Evolutionary conservation across 208 protist genomes (phyloP), one percentile per base, ranked within the genome.

Genomic region (Acanthamoeba royreba): DNA sequence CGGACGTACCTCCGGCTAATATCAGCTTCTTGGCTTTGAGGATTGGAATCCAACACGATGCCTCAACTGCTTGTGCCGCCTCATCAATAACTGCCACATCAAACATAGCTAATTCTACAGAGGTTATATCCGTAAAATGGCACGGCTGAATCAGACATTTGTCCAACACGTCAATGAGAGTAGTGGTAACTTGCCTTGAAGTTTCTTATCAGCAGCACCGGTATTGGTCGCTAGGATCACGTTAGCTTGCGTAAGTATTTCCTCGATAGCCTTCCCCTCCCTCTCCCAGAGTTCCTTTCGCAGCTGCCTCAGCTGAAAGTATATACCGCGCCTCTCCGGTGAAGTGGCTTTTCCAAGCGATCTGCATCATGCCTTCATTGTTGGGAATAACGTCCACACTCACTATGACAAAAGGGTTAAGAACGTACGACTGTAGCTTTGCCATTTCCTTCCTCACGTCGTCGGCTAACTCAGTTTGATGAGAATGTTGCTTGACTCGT

Each of bases 1-100:
- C n/a, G n/a, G n/a, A n/a, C n/a, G 22, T 72, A 94, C 79, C 95
- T 58, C 97, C 97, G 13, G 96, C 97, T 19, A 98, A 69, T 7
- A 98, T 53, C 3, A 88, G 17, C 69, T 52, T 58, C 4, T 91
- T 69, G 17, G 87, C 96, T 38, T 93, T 94, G 13, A 93, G 49
- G 40, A 97, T 93, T 4, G 97, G 88, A 45, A 98, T 98, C 97
- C 97, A 98, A 53, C 93, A 97, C n/a, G 47, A 66, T 17, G 95
- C 83, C 33, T 98, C 97, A 25, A 98, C 38, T 17, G 95, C 86
- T 69, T 98, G 97, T 13, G 95, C 96, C 33, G 96, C 96, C 61
- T 97, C 96, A 79, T 97, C 96, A 40, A 97, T 96, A 1, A 97
- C 94, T 11, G 94, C 47, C 8, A 96, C 35, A 72, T 97, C 96